Base-by-base conservation (phyloP, 1,139 yeast genomes). In the Suhomyces chickasaworum region DNA sequence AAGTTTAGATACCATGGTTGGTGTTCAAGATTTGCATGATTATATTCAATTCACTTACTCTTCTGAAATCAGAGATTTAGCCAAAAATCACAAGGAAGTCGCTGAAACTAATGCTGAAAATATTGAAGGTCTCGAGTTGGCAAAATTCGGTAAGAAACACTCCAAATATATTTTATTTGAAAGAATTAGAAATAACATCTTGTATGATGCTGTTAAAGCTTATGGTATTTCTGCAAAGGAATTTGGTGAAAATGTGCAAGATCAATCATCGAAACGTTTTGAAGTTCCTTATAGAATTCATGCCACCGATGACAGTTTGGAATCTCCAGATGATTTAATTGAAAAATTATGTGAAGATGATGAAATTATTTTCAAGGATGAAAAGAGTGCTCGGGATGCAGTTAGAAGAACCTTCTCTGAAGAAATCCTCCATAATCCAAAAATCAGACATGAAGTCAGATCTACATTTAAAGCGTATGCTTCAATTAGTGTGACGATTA, bases 11-110 rank as follows among this genome's bases (percentile, higher is more conserved):
- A 73, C 84, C 2, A 80, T 89, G 68, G 86, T 88, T 3, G 95
- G 89, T 48, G 78, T 87, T 46, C 98, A 91, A 65, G 99, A 93
- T 68, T 71, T 90, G 39, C 83, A 85, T 60, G 97, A 91, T 53
- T 91, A 86, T 63, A 65, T 93, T 45, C 86, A 84, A 58, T 95
- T 91, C 71, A 81, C 81, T 2, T 90, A 89, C 62, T 83, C 96
- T 10, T 73, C 78, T n/a, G 83, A 86, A 56, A 73, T 91, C 44
- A 81, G 82, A 56, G 82, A 79, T 32, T 52, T 61, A 33, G 65
- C 60, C 16, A 54, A 50, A 37, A 53, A 71, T 37, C 31, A 61
- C 63, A 48, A 58, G 39, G 45, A 45, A 37, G 55, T 49, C 17
- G 53, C 50, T 10, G 54, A 57, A 5, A 57, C 53, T 20, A 64